phyloP scores from a whole-genome alignment of 768 basidiomycete genomes.

The Flagelloscypha sp. region DNA sequence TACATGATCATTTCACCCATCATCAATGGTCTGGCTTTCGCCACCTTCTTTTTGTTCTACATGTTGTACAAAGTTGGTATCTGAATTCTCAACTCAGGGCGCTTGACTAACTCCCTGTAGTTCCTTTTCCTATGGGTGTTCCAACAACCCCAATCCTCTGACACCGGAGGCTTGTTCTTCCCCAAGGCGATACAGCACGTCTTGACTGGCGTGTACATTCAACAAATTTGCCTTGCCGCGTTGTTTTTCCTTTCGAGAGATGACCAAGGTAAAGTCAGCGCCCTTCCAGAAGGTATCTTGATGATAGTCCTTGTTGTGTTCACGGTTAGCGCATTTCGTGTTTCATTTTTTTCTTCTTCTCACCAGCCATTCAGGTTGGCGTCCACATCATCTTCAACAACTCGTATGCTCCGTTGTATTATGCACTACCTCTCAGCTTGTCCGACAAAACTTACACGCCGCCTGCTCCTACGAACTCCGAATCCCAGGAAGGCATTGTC shows the following conservation, averaged over 20 bases:
- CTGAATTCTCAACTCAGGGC: too few species aligned
- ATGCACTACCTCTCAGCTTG: constrained; percentile 69
- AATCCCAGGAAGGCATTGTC: constrained; percentile 9
- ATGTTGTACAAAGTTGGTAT: constrained; percentile 76
- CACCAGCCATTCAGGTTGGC: constrained; percentile 36
- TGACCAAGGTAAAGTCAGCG: constrained; percentile 39
- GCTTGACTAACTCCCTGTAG: constrained; percentile 9
- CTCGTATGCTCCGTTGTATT: constrained; percentile 73
- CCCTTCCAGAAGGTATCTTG: constrained; percentile 67
- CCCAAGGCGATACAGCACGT: constrained; percentile 89
- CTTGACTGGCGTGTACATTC: constrained; percentile 89
- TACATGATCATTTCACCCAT: constrained; percentile 90
- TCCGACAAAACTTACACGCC: constrained; percentile 57
- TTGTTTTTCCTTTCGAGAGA: constrained; percentile 85
- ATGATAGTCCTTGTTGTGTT: constrained; percentile 80
- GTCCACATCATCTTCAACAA: constrained; percentile 68
- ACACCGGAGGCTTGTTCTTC: constrained; percentile 93
- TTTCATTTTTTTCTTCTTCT: neutral
- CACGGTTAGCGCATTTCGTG: constrained; percentile 48
- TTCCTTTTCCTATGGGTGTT: constrained; percentile 56
- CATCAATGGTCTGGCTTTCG: constrained; percentile 82
- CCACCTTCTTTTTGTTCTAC: constrained; percentile 80
- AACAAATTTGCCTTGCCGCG: constrained; percentile 77
- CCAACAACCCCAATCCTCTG: constrained; percentile 57
- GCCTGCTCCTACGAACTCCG: constrained; percentile 11